These are phyloP conservation scores for Gaeumannomyces tritici DNA, from an alignment of 2,329 filamentous ascomycete species.

Conservation along the genomic window DNA sequence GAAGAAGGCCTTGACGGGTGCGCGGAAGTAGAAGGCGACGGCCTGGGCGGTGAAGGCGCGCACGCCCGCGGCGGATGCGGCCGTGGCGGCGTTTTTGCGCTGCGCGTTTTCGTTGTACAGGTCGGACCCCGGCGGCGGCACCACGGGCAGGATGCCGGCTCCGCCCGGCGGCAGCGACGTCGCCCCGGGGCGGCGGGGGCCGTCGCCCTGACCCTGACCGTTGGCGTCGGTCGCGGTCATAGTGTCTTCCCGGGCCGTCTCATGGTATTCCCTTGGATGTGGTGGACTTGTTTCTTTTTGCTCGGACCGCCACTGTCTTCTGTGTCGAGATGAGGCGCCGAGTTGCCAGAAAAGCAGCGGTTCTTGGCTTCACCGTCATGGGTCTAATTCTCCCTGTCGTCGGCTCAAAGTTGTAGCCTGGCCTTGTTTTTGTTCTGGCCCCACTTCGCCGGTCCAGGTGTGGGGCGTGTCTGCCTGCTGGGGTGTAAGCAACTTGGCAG, in stretches of 20 bases:
- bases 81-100: constrained; percentile 49
- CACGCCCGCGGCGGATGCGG: constrained; percentile 76
- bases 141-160: constrained; percentile 33
- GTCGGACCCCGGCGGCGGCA: constrained; percentile 25
- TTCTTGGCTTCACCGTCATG: neutral
- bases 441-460: neutral
- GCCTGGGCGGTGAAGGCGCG: constrained; percentile 76
- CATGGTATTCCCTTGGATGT: neutral
- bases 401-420: neutral
- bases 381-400: neutral
- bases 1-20: constrained; percentile 88
- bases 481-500: too few species aligned
- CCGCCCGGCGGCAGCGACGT: neutral
- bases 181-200: neutral
- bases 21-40: constrained; percentile 84
- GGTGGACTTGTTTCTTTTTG: neutral
- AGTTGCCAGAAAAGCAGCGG: neutral
- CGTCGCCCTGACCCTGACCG: neutral
- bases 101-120: constrained; percentile 35
- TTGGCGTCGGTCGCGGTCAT: constrained; percentile 1
- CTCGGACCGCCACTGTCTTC: neutral
- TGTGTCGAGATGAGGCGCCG: too few species aligned
- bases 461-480: neutral
- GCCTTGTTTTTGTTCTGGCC: neutral
- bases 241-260: neutral